Base-by-base conservation (phyloP, 2,329 filamentous ascomycete genomes). In the Exophiala aquamarina region DNA sequence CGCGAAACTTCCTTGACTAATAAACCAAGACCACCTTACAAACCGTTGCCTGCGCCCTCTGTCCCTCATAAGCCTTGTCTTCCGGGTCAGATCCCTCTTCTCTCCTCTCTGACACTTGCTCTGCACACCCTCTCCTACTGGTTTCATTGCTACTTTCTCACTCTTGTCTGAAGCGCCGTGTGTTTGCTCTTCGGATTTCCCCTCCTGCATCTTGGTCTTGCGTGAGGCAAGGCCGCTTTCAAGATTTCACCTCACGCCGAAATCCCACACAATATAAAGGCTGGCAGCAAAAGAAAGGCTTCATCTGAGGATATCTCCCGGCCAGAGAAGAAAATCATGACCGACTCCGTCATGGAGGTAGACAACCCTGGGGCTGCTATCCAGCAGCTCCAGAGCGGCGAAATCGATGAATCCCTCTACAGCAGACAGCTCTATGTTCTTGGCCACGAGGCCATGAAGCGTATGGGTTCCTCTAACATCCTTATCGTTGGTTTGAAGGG, bases 381-480 rank as follows among this genome's bases (percentile, higher is more conserved):
- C 50, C 77, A 81, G 66, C 73, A 78, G 70, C 75, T 82, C 59
- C 82, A 82, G 61, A 73, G 78, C 60, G 79, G 79, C 58, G 81
- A 84, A 59, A 85, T 85, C 59, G 81, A 85, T 60, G 81, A 85
- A 67, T 83, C 80, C 32, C 69, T 85, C 45, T 85, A 85, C 71
- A 84, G 81, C 65, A 72, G 81, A 58, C 81, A 85, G 70, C 77
- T 85, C 65, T 86, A 86, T 61, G 83, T 86, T 46, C 78, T 86
- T 46, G 83, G 93, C 46, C 83, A 86, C 64, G 83, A 86, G 68
- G 83, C 93, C 58, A 98, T 98, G 93, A 97, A 95, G 79, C 90
- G 93, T 63, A 98, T 98, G 93, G 83, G 91, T 63, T 88, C 90
- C 53, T 97, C 93, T 45, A 94, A 97, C 65, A 82, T 98, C 50